Evolutionary conservation across 768 basidiomycete genomes (phyloP).

Genomic region (Termitomyces eurrhizus): DNA sequence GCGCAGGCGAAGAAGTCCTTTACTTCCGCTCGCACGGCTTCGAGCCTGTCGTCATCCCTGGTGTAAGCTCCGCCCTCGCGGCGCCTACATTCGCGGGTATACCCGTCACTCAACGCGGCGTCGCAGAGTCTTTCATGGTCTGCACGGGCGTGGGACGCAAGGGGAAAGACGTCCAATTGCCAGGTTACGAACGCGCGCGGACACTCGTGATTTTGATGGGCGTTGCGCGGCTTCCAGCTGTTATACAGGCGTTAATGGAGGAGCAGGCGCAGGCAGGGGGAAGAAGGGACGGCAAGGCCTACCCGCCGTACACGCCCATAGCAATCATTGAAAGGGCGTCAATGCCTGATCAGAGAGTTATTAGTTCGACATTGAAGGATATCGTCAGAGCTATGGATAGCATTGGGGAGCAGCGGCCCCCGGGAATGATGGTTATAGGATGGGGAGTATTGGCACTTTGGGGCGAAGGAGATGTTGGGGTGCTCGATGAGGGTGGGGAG

Average conservation of each 20-base stretch:
- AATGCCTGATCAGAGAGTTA: slow-evolving; percentile 85
- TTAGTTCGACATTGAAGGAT: slow-evolving; percentile 71
- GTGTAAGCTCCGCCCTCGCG: slow-evolving; percentile 85
- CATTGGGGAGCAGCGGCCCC: slow-evolving; percentile 84
- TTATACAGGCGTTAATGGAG: slow-evolving; percentile 57
- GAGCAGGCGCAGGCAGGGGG: slow-evolving; percentile 13
- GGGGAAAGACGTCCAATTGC: slow-evolving; percentile 80
- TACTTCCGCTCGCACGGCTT: slow-evolving; percentile 87
- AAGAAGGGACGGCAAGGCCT: slow-evolving; percentile 39
- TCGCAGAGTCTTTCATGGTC: slow-evolving; percentile 82
- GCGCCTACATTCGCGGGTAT: slow-evolving; percentile 89
- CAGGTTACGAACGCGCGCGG: slow-evolving; percentile 78
- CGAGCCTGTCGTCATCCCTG: slow-evolving; percentile 83
- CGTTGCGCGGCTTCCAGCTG: slow-evolving; percentile 75
- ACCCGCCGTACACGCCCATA: slow-evolving; percentile 77
- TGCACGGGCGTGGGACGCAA: slow-evolving; percentile 92
- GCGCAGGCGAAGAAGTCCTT: slow-evolving; percentile 91
- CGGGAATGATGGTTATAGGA: slow-evolving; percentile 94
- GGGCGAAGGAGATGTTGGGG: slow-evolving; percentile 62
- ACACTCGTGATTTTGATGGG: slow-evolving; percentile 94
- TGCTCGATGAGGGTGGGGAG: slow-evolving; percentile 59
- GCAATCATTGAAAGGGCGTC: slow-evolving; percentile 95
- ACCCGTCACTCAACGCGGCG: slow-evolving; percentile 93
- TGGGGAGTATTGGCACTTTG: slow-evolving; percentile 85
- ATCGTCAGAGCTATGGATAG: slow-evolving; percentile 69